Percentiles rank a stretch among this genome's conserved stretches.
These are phyloP conservation scores for Pharnaceum exiguum DNA, from an alignment of 148 eudicot species.

Conservation along the genomic window DNA sequence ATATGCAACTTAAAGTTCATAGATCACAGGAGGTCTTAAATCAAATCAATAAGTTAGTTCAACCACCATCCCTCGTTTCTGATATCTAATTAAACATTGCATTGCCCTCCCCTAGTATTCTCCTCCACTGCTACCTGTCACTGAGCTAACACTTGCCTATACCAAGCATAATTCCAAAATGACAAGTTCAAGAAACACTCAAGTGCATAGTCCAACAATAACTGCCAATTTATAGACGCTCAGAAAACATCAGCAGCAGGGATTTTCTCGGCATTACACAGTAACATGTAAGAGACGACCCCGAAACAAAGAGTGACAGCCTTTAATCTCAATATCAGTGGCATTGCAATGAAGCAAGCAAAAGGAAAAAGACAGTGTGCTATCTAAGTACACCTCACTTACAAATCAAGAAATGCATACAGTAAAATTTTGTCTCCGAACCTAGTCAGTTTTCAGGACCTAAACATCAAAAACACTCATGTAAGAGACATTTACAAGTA, in stretches of 20 bases:
- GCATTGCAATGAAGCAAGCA: not conserved
- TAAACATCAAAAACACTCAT: too few species aligned
- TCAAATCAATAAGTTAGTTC: constrained; percentile 17
- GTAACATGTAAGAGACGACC: too few species aligned
- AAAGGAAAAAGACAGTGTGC: not conserved
- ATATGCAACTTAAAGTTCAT: constrained; percentile 6
- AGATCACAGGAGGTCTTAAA: constrained; percentile 13
- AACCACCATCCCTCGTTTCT: constrained; percentile 14
- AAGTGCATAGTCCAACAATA: not conserved
- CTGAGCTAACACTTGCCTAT: not conserved
- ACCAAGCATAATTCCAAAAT: not conserved
- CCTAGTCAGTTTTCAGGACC: not conserved
- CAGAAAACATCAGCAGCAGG: not conserved
- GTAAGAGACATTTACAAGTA: too few species aligned
- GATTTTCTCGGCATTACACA: too few species aligned
- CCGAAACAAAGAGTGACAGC: too few species aligned
- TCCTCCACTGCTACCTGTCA: not conserved
- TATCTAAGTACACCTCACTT: not conserved
- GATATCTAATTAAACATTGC: constrained; percentile 10
- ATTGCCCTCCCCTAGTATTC: not conserved
- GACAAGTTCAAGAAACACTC: not conserved
- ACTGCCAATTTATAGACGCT: not conserved
- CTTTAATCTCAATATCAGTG: too few species aligned
- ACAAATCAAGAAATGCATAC: not conserved
- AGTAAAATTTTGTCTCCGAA: too few species aligned